Base-by-base conservation (phyloP, 352 stramenopile genomes). In the Hyaloperonospora brassicae region DNA sequence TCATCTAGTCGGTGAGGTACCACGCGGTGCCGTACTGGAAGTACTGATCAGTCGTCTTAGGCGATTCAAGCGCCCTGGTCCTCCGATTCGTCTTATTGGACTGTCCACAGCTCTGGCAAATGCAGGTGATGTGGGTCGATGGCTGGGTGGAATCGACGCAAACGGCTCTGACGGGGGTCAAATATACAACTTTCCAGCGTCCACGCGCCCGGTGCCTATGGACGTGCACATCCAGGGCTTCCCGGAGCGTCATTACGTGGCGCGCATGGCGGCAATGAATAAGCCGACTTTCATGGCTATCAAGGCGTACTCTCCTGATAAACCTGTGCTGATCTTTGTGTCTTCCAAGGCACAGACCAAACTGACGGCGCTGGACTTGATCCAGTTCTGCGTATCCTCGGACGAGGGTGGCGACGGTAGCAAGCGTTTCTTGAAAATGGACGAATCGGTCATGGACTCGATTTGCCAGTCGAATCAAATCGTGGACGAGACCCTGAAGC, bases 251-350 rank as follows among this genome's bases (percentile, higher is more conserved):
- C 95, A 98, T 50, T 98, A 98, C 48, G 97, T 97, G 51, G 87
- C 95, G 17, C 77, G 96, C 13, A 99, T 99, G 97, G 92, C 94
- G 3, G 98, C 94, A 8, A 99, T 99, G 97, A 99, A 99, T 73
- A 99, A 99, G 48, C 97, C 97, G 5, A 98, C 92, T 5, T 99
- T 98, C 60, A 90, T 95, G 52, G 93, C 95, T 21, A 98, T 99
- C 50, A 93, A 96, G 62, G 74, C 97, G 40, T 87, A 99, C 59
- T 96, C 93, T 36, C 84, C 87, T 0, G 86, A 78, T 8, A 97
- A 98, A 55, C 96, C 96, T 0, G 80, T 85, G 34, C 79, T 99
- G 0, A 95, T 99, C 46, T 99, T 99, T 71, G 97, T 99, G 50
- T 96, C 95, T n/a, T 98, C 95, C 6, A 88, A 97, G 52, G 85